Base-by-base conservation (phyloP, 352 stramenopile genomes). In the Globisporangium irregulare region DNA sequence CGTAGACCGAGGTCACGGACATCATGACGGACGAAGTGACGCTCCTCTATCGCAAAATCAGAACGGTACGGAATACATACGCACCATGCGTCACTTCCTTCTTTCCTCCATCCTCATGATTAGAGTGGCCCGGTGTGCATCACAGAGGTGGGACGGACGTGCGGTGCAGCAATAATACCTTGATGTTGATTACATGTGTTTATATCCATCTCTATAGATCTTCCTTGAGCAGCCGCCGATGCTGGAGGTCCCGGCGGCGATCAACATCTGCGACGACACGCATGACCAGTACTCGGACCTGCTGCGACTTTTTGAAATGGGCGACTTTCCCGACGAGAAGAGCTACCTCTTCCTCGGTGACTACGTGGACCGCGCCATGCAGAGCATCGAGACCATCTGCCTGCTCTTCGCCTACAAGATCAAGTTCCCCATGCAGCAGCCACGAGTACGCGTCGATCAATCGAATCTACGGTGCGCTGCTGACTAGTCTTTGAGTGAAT, bases 261-360 rank as follows among this genome's bases (percentile, higher is more conserved):
- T 99, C 70, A 98, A 98, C 73, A 98, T 99, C 41, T 73, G 67
- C 50, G 97, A 97, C 32, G 98, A 99, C 77, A 95, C 99, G 70
- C 97, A 99, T 70, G 89, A 96, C 36, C 97, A 99, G 82, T 99
- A 98, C 76, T 97, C 99, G 81, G 98, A 99, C 76, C 79, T 99
- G 25, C 85, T 98, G 68, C 95, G 99, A 71, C 81, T 99, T 25
- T 99, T 99, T 59, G 80, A 90, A 54, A 90, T 89, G 68, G 86
- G 84, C 63, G 87, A 92, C 43, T 98, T 98, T 73, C 91, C 87
- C 22, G 92, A 94, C 9, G 82, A 91, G 71, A 79, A 81, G 56
- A 93, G 84, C 71, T 91, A 91, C 75, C 75, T 91, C 56, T 93
- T 93, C 68, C 83, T 93, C 43, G 85, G 84, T 5, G 89, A 96